Evolutionary conservation across 2,329 filamentous ascomycete species (phyloP).

Genomic region (Fusarium albosuccineum): DNA sequence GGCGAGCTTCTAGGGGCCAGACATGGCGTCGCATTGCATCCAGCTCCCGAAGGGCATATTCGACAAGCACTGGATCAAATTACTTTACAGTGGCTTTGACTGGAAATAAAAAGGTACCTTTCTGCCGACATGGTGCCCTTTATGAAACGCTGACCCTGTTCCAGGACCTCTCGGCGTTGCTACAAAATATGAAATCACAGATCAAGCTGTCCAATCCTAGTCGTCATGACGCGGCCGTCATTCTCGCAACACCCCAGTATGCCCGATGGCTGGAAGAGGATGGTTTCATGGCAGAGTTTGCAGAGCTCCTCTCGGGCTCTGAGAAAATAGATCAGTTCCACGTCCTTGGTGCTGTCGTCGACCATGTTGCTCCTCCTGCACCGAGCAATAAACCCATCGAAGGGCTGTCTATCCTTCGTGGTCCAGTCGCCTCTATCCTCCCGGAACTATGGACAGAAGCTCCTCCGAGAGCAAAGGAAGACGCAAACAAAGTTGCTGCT

Average conservation of each 20-base stretch:
- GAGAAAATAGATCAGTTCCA: slow-evolving; percentile 56
- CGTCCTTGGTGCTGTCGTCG: slow-evolving; percentile 68
- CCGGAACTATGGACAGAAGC: slow-evolving; percentile 59
- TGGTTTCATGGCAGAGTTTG: slow-evolving; percentile 57
- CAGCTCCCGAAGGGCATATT: slow-evolving; percentile 40
- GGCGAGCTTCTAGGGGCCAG: slow-evolving; percentile 37
- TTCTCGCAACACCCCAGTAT: slow-evolving; percentile 64
- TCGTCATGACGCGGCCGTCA: slow-evolving; percentile 58
- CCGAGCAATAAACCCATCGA: slow-evolving; percentile 49
- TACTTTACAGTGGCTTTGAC: slow-evolving; percentile 42
- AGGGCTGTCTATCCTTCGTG: slow-evolving; percentile 67
- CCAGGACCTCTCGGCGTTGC: slow-evolving; percentile 34
- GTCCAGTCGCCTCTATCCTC: slow-evolving; percentile 56
- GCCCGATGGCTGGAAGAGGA: slow-evolving; percentile 62
- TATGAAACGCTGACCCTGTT: slow-evolving; percentile 14
- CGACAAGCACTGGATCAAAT: slow-evolving; percentile 25
- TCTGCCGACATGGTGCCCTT: neutral
- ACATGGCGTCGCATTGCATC: slow-evolving; percentile 27
- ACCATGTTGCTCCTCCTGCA: slow-evolving; percentile 61
- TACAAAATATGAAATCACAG: slow-evolving; percentile 37
- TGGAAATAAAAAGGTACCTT: slow-evolving; percentile 24
- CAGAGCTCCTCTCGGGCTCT: slow-evolving; percentile 60
- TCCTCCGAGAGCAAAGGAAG: slow-evolving; percentile 44
- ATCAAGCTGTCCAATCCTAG: slow-evolving; percentile 46
- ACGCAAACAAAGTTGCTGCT: slow-evolving; percentile 54